These are phyloP conservation scores for Mediolabrus comicus DNA, from an alignment of 108 stramenopile species.

Conservation along the genomic window DNA sequence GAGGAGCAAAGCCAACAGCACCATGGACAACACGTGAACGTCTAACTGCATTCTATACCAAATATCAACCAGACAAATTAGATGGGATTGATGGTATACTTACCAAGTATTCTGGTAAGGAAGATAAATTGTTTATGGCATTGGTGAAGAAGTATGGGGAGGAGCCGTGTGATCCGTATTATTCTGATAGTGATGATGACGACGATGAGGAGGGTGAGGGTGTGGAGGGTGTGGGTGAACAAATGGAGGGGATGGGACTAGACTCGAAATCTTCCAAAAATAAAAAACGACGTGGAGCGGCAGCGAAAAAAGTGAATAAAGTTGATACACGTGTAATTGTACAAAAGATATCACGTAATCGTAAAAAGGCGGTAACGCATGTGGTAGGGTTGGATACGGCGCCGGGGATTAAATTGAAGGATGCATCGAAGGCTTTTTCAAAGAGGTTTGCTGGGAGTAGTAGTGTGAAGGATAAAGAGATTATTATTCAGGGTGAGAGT, in stretches of 20 bases:
- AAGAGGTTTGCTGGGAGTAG: constrained; percentile 92
- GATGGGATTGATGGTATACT: constrained; percentile 66
- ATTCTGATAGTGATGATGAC: constrained; percentile 51
- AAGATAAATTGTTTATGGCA: constrained; percentile 87
- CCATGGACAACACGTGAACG: constrained; percentile 85
- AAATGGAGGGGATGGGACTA: constrained; percentile 43
- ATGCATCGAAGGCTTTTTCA: constrained; percentile 88
- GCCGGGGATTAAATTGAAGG: constrained; percentile 90
- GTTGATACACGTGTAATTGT: constrained; percentile 79
- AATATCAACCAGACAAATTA: constrained; percentile 87
- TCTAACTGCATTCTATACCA: constrained; percentile 76
- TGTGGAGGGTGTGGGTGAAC: constrained; percentile 25
- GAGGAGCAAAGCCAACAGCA: constrained; percentile 28
- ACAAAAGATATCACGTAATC: constrained; percentile 75
- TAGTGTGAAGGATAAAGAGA: constrained; percentile 93
- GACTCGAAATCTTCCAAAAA: constrained; percentile 46
- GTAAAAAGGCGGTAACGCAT: constrained; percentile 87
- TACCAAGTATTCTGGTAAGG: constrained; percentile 87
- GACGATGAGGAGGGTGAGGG: constrained; percentile 60
- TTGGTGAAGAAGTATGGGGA: constrained; percentile 88
- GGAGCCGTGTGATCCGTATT: constrained; percentile 86
- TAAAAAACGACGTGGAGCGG: constrained; percentile 79
- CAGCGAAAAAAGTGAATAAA: constrained; percentile 65
- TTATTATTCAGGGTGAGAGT: constrained; percentile 82
- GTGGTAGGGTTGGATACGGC: constrained; percentile 93